These are phyloP conservation scores for Luzula sylvatica DNA, from an alignment of 176 grass and related monocot genomes.

Conservation along the genomic window DNA sequence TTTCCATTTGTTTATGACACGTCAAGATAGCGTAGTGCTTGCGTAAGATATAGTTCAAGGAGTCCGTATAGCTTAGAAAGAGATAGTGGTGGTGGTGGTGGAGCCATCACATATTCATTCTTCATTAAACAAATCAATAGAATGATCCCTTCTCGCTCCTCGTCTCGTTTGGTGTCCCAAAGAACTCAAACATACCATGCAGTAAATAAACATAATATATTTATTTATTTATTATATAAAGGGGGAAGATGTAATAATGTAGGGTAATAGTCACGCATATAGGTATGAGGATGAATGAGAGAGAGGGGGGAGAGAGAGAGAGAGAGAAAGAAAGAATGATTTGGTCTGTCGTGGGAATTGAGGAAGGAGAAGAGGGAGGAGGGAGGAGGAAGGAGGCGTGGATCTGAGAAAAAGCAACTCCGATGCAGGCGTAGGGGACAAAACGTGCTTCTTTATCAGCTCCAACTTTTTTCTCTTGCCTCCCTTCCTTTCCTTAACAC, in stretches of 20 bases:
- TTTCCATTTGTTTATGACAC: no score
- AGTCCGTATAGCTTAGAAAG: background rate
- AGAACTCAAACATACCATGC: no score
- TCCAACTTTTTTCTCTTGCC: constrained; percentile 25
- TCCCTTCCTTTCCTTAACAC: constrained; percentile 19
- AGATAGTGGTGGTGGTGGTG: constrained; percentile 20
- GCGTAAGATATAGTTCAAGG: background rate
- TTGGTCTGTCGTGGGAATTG: constrained; percentile 19
- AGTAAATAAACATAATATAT: no score
- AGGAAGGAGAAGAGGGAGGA: background rate
- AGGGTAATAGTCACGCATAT: background rate
- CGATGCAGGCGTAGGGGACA: constrained; percentile 29
- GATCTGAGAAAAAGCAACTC: constrained; percentile 30
- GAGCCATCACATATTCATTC: background rate
- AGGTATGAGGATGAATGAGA: background rate
- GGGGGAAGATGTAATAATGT: background rate
- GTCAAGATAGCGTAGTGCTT: constrained; percentile 30
- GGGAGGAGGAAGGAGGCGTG: constrained; percentile 21
- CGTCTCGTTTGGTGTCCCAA: background rate
- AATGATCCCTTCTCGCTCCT: background rate
- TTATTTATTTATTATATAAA: no score
- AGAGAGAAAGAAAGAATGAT: constrained; percentile 17
- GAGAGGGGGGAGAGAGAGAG: background rate
- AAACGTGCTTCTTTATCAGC: constrained; percentile 40
- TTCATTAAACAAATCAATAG: constrained; percentile 12